phyloP scores from a whole-genome alignment of 2,329 filamentous ascomycete species.

The Fusarium irregulare region DNA sequence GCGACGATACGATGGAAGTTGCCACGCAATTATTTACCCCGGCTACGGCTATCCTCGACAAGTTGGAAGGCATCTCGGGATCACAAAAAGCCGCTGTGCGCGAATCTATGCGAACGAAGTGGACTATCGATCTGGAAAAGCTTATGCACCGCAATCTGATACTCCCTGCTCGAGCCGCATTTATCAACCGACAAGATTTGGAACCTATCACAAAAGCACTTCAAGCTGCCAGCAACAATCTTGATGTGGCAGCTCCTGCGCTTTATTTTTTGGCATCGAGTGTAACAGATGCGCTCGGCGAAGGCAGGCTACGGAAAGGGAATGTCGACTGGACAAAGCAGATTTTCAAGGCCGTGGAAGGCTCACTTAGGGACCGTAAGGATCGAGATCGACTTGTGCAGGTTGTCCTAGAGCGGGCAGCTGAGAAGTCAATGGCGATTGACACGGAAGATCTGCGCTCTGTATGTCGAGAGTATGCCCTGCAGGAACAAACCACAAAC shows the following conservation, averaged over 20 bases:
- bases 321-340: conserved; percentile 54
- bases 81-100: conserved; percentile 15
- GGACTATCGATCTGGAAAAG: conserved; percentile 59
- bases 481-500: conserved; percentile 51
- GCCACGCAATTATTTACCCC: conserved; percentile 59
- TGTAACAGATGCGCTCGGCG: conserved; percentile 39
- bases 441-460: conserved; percentile 55
- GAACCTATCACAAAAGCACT: conserved; percentile 57
- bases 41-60: conserved; percentile 53
- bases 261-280: conserved; percentile 58
- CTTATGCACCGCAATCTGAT: conserved; percentile 65
- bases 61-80: conserved; percentile 50
- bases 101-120: conserved; percentile 47
- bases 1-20: conserved; percentile 61
- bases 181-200: conserved; percentile 56
- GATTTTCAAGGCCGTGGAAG: conserved; percentile 51
- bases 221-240: conserved; percentile 50
- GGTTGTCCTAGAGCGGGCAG: conserved; percentile 48
- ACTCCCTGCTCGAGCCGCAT: conserved; percentile 62
- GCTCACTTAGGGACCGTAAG: conserved; percentile 37
- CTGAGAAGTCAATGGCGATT: conserved; percentile 49
- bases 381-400: conserved; percentile 48
- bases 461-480: conserved; percentile 58
- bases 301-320: conserved; percentile 49
- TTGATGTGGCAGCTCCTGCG: conserved; percentile 55